Percentiles rank a stretch among this genome's conserved stretches.
Evolutionary conservation across 73 alveolate species (phyloP).

Genomic region (Loxodes magnus): DNA sequence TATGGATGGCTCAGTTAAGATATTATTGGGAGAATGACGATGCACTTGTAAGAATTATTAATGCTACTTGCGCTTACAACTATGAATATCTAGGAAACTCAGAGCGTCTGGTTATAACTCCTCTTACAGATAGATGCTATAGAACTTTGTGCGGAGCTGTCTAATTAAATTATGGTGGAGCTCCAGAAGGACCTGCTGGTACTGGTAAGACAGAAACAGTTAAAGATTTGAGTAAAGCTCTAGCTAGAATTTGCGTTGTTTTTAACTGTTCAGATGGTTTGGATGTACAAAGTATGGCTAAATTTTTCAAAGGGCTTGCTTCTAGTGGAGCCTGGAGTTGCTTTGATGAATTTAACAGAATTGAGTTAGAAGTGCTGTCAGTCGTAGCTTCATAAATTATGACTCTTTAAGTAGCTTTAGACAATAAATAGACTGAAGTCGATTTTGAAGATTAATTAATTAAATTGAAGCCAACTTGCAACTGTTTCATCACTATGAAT

Average conservation of each 20-base stretch:
- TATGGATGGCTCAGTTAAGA: constrained; percentile 99
- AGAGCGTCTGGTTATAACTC: constrained; percentile 93
- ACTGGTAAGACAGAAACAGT: constrained; percentile 95
- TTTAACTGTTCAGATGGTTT: constrained; percentile 95
- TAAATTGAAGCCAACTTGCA: constrained; percentile 78
- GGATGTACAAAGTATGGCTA: constrained; percentile 96
- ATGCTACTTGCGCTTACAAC: constrained; percentile 73
- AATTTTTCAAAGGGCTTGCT: constrained; percentile 98
- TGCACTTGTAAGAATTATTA: constrained; percentile 44
- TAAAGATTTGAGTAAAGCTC: constrained; percentile 94
- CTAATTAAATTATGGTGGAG: constrained; percentile 99
- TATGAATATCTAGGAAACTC: constrained; percentile 98
- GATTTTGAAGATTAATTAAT: constrained; percentile 83
- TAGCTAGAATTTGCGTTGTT: constrained; percentile 87
- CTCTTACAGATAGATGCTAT: constrained; percentile 98
- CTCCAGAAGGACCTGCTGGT: constrained; percentile 99
- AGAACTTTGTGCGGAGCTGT: constrained; percentile 98
- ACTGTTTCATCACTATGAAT: constrained; percentile 96
- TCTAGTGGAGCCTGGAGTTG: constrained; percentile 99
- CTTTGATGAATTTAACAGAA: constrained; percentile 99
- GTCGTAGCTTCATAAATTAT: constrained; percentile 77
- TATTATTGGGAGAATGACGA: constrained; percentile 85
- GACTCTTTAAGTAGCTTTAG: constrained; percentile 79
- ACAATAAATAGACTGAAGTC: constrained; percentile 68
- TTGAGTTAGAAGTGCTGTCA: constrained; percentile 87